phyloP scores from a whole-genome alignment of 257 asterid species.

The Solanum acaule region DNA sequence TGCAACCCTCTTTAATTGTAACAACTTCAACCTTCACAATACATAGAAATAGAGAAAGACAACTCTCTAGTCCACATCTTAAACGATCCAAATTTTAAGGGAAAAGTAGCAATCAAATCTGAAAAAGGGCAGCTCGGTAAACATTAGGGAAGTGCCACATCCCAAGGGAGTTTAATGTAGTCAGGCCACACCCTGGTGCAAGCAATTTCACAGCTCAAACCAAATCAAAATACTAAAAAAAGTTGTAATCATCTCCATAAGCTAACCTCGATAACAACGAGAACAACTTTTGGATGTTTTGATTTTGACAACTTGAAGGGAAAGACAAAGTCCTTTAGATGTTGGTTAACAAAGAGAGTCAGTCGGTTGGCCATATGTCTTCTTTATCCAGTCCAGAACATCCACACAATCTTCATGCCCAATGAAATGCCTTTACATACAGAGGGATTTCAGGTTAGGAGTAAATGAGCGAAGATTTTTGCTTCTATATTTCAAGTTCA shows the following conservation, averaged over 20 bases:
- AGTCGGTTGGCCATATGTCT: conserved; percentile 26
- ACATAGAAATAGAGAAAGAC: background rate
- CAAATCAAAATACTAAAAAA: background rate
- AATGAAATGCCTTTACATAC: conserved; percentile 52
- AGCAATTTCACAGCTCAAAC: background rate
- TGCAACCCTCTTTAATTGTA: background rate
- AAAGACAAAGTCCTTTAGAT: background rate
- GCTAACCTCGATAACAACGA: background rate
- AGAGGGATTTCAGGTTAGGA: background rate
- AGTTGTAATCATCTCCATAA: background rate
- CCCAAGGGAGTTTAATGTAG: background rate
- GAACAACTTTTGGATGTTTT: background rate
- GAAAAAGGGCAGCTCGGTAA: background rate
- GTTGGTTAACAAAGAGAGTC: conserved; percentile 3
- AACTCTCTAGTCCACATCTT: background rate
- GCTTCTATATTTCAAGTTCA: background rate
- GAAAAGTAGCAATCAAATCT: background rate
- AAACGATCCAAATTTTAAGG: background rate
- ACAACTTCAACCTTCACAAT: background rate
- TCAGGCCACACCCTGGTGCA: background rate
- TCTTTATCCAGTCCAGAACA: conserved; percentile 68
- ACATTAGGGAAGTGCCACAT: background rate
- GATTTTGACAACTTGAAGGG: background rate
- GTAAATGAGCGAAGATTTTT: background rate
- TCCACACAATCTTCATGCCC: conserved; percentile 46